phyloP scores from a whole-genome alignment of 441 rosid genomes.

The Capsella rubella region DNA sequence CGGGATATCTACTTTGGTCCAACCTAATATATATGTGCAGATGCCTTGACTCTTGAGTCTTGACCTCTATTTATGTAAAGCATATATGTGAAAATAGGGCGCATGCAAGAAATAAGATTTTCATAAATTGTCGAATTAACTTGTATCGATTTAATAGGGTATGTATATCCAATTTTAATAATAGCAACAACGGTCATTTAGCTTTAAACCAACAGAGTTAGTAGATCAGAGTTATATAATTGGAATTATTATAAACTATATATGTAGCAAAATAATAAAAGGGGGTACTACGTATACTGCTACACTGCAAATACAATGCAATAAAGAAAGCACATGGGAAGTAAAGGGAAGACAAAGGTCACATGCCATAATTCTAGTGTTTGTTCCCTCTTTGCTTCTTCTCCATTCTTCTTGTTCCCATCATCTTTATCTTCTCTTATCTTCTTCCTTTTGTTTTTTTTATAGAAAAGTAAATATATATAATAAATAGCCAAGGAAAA shows the following conservation, averaged over 20 bases:
- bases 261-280: constrained; percentile 13
- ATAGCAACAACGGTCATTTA: constrained; percentile 14
- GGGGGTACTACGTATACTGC: not conserved
- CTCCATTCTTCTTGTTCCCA: constrained; percentile 40
- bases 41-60: too few relatives aligned
- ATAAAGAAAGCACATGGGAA: constrained; percentile 45
- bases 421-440: constrained; percentile 39
- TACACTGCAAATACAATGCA: constrained; percentile 14
- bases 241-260: constrained; percentile 1
- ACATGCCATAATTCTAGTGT: constrained; percentile 45
- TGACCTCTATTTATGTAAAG: too few relatives aligned
- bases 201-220: constrained; percentile 3
- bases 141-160: too few relatives aligned
- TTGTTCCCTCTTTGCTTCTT: constrained; percentile 32
- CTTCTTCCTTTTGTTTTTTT: constrained; percentile 14
- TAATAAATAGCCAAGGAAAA: not conserved
- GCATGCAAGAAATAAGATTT: too few relatives aligned
- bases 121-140: too few relatives aligned
- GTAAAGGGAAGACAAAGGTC: constrained; percentile 41
- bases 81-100: too few relatives aligned
- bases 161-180: too few relatives aligned
- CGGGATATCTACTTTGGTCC: too few relatives aligned
- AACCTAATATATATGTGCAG: too few relatives aligned
- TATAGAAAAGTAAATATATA: not conserved
- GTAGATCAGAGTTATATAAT: constrained; percentile 3